Conservation (phyloP, 1,284 basidiomycete species). For the Ganoderma multipileum region DNA sequence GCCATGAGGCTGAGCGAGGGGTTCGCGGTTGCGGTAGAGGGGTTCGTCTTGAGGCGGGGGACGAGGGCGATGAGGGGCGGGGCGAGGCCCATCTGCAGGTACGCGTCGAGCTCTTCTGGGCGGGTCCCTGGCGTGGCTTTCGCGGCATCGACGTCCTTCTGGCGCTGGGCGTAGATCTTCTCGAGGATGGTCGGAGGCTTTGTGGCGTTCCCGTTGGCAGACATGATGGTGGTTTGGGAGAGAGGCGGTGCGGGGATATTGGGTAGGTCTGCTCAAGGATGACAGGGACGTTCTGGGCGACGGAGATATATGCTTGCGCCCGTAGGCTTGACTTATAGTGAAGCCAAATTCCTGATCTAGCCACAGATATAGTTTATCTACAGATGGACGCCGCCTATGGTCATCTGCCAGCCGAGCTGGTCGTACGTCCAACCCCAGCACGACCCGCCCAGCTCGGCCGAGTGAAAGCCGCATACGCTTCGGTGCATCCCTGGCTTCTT, state of each 20-base stretch:
- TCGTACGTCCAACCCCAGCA: slow-evolving; percentile 58
- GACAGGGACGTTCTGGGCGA: not conserved
- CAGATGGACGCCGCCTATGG: slow-evolving; percentile 40
- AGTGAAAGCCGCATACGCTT: slow-evolving; percentile 46
- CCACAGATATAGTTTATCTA: slow-evolving; percentile 6
- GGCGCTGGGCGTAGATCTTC: slow-evolving; percentile 68
- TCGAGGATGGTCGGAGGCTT: slow-evolving; percentile 81
- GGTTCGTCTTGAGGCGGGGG: slow-evolving; percentile 52
- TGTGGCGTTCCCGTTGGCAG: slow-evolving; percentile 21
- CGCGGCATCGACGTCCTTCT: slow-evolving; percentile 60
- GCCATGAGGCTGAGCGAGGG: slow-evolving; percentile 80
- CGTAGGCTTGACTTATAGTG: not conserved
- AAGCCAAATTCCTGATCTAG: not conserved
- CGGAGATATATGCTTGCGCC: not conserved
- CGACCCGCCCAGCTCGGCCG: slow-evolving; percentile 38
- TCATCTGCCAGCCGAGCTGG: slow-evolving; percentile 53
- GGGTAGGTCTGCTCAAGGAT: not conserved
- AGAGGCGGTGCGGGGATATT: not conserved
- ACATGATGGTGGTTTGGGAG: slow-evolving; percentile 9
- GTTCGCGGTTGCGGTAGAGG: slow-evolving; percentile 53
- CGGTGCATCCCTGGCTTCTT: slow-evolving; percentile 52
- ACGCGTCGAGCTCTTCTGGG: slow-evolving; percentile 67
- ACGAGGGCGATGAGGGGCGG: slow-evolving; percentile 78
- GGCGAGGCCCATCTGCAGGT: slow-evolving; percentile 79
- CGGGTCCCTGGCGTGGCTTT: slow-evolving; percentile 77